Evolutionary conservation across 371 early-diverging fungal species (phyloP), one percentile per base, ranked within the genome.

Genomic region (Chytridium lagenaria): DNA sequence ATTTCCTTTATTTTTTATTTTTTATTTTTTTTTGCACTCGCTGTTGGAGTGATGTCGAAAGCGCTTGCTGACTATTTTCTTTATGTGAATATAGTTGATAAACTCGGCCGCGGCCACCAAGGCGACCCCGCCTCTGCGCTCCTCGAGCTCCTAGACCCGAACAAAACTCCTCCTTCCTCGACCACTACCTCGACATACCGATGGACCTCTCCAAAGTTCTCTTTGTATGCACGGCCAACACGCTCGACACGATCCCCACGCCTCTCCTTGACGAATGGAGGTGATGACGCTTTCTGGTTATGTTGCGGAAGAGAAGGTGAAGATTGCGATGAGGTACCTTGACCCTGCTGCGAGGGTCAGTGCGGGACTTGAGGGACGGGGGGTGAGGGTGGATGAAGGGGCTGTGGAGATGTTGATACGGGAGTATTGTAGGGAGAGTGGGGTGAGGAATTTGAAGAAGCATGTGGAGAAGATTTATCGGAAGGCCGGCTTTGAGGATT

Each of bases 131-230:
- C 98, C 0, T 96, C 95, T 16, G 98, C 98, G 1, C 89, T 98
- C 59, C 84, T 98, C 26, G 99, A 98, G 82, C 82, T 98, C 37
- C 86, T 98, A 37, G 99, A 98, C 98, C 98, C 7, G 98, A 98
- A 76, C 98, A 98, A 80, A 98, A 98, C 79, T 85, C 83, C 69
- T 90, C 95, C 16, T 98, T 98, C 86, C 86, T 98, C 77, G 99
- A 98, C 83, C 98, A 98, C 79, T 98, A 97, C 84, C 92, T 98
- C 93, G 99, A 98, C 81, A 94, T 98, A 1, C 98, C 98, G 0
- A 87, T 98, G 22, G 97, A 98, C 80, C 87, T 98, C 38, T 96
- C 96, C 75, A 94, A 95, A 74, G 96, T 95, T 2, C 85, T 98
- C 44, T 98, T 98, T 85, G 95, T 98, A 19, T 98, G 98, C 84